A percentile compares a stretch with the other conserved stretches of the same genome.
phyloP scores from a whole-genome alignment of 768 basidiomycete species.

The Austroboletus festivus region DNA sequence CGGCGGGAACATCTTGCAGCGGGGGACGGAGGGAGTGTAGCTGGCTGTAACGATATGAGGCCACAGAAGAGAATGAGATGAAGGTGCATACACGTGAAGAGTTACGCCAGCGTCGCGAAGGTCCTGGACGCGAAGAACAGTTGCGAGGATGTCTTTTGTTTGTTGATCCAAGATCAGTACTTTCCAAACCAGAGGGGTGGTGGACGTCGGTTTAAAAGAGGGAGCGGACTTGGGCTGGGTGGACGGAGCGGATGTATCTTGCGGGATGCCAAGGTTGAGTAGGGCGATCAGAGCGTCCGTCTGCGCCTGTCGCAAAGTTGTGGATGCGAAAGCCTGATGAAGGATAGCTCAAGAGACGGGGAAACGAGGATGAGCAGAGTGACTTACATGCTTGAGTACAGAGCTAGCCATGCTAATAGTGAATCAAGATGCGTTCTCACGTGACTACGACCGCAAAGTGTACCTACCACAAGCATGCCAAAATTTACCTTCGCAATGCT shows the following conservation, averaged over 20 bases:
- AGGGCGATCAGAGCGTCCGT: conserved; percentile 80
- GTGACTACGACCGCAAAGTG: no score
- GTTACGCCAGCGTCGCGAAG: conserved; percentile 96
- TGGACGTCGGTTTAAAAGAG: conserved; percentile 49
- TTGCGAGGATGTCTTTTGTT: conserved; percentile 95
- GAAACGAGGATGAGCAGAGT: background rate
- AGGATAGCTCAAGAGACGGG: conserved; percentile 27
- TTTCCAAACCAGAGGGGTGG: conserved; percentile 90
- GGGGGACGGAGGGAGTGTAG: conserved; percentile 86
- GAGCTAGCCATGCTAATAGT: conserved; percentile 40
- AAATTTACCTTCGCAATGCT: no score
- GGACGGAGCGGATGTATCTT: conserved; percentile 7
- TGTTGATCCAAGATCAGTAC: conserved; percentile 91
- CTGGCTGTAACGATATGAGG: conserved; percentile 54
- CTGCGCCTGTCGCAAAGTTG: conserved; percentile 85
- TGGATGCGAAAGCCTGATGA: conserved; percentile 37
- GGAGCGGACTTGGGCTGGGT: conserved; percentile 31
- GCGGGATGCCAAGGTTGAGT: conserved; percentile 77
- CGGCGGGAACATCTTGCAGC: conserved; percentile 90
- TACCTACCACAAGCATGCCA: no score
- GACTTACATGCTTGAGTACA: conserved; percentile 43
- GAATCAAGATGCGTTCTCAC: conserved; percentile 10
- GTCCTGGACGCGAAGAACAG: conserved; percentile 93
- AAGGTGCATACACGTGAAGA: conserved; percentile 81
- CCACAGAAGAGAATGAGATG: conserved; percentile 1